These are phyloP conservation scores for Fraxinus baroniana DNA, from an alignment of 305 asterid species.

Conservation along the genomic window DNA sequence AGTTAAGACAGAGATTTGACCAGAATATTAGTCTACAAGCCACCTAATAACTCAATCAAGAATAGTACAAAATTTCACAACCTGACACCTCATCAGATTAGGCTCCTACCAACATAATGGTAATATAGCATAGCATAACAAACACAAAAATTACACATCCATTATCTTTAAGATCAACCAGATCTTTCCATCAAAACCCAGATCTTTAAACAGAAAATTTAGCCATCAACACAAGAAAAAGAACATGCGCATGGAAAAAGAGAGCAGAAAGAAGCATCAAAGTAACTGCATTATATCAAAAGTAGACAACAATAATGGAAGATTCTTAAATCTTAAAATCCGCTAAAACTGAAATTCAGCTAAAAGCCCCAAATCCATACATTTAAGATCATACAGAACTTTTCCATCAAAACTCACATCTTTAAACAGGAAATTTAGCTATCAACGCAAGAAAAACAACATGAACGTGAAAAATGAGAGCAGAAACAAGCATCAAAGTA, in stretches of 20 bases:
- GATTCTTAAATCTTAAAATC: neutral
- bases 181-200: neutral
- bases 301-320: neutral
- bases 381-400: neutral
- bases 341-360: neutral
- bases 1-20: neutral
- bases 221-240: neutral
- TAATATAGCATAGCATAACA: neutral
- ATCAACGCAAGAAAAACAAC: neutral
- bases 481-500: too few relatives aligned
- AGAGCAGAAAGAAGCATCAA: neutral
- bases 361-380: neutral
- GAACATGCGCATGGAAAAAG: neutral
- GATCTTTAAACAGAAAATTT: neutral
- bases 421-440: neutral
- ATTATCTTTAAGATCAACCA: neutral
- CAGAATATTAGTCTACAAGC: slow-evolving; percentile 28
- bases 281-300: neutral
- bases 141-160: neutral
- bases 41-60: slow-evolving; percentile 33
- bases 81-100: slow-evolving; percentile 12
- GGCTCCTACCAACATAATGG: neutral
- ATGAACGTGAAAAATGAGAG: neutral
- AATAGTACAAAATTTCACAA: slow-evolving; percentile 20
- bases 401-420: neutral